These are phyloP conservation scores for Ustilago tritici DNA, from an alignment of 1,284 basidiomycete species.

Conservation along the genomic window DNA sequence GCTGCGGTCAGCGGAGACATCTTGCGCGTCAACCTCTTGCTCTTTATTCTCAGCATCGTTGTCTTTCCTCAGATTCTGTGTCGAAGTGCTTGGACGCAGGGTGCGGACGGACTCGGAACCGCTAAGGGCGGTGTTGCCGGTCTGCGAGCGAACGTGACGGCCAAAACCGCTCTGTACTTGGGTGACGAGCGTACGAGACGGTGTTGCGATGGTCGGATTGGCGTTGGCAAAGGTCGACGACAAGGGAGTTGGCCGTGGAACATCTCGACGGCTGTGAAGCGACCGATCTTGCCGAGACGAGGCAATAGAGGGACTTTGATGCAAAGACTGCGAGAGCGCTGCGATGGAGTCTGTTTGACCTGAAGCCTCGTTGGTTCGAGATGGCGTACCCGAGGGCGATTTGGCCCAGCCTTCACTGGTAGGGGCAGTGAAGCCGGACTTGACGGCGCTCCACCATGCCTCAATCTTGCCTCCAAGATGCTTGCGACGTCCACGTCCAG, in stretches of 20 bases:
- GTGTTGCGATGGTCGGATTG: constrained; percentile 24
- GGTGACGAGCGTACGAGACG: constrained; percentile 38
- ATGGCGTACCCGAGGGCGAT: constrained; percentile 15
- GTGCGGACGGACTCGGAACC: constrained; percentile 53
- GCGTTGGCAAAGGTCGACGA: constrained; percentile 13
- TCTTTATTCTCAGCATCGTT: constrained; percentile 2
- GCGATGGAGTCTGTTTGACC: constrained; percentile 27
- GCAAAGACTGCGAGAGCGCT: constrained; percentile 38
- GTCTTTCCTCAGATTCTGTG: constrained; percentile 47
- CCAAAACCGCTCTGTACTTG: constrained; percentile 51
- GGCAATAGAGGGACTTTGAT: constrained; percentile 24
- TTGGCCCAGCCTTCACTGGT: constrained; percentile 35
- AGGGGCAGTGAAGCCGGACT: constrained; percentile 58
- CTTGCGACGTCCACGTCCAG: constrained; percentile 46
- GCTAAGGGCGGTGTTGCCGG: constrained; percentile 34
- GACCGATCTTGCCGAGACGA: constrained; percentile 15
- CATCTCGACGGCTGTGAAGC: constrained; percentile 29
- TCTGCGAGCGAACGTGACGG: constrained; percentile 47
- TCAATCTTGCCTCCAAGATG: constrained; percentile 65
- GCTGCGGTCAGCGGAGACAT: constrained; percentile 19
- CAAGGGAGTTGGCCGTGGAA: constrained; percentile 16
- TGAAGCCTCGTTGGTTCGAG: constrained; percentile 18
- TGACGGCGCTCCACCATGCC: constrained; percentile 67
- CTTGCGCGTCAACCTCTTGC: constrained; percentile 3
- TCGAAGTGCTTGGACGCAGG: constrained; percentile 53